A percentile compares a stretch with the other conserved stretches of the same genome.
These are phyloP conservation scores for Corymbia maculata DNA, from an alignment of 345 rosid species.

Conservation along the genomic window DNA sequence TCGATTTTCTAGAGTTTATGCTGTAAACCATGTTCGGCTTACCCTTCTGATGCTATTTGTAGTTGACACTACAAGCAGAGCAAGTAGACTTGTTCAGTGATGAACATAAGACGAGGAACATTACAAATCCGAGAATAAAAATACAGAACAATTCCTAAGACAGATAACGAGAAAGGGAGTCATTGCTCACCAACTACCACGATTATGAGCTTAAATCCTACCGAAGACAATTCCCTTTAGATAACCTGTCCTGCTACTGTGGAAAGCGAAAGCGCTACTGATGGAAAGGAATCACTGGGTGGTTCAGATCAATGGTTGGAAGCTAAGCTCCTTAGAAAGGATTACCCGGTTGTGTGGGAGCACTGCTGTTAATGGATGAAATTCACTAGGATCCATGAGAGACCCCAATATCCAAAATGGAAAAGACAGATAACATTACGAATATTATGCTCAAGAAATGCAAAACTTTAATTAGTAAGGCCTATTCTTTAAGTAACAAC, in stretches of 20 bases:
- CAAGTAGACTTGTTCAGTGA: background rate
- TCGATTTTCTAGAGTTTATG: background rate
- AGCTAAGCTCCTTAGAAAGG: too few species aligned
- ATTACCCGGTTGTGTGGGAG: background rate
- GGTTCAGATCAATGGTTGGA: too few species aligned
- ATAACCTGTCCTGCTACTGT: background rate
- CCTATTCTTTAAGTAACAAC: background rate
- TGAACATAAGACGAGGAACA: background rate
- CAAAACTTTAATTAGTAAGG: background rate
- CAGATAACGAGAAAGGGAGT: background rate
- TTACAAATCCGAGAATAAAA: background rate
- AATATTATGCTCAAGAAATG: background rate
- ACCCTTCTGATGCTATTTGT: background rate
- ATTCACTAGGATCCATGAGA: background rate
- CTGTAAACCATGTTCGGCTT: background rate
- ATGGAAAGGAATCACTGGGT: too few species aligned
- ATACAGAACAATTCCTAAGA: background rate
- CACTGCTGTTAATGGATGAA: background rate
- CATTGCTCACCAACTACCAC: background rate
- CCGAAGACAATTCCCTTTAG: background rate
- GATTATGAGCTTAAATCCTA: background rate
- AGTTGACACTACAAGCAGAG: background rate
- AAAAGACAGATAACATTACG: background rate
- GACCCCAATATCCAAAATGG: background rate
- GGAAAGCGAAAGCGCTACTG: too few species aligned